Base-by-base conservation (phyloP, 352 stramenopile species). In the Phytophthora rubi region DNA sequence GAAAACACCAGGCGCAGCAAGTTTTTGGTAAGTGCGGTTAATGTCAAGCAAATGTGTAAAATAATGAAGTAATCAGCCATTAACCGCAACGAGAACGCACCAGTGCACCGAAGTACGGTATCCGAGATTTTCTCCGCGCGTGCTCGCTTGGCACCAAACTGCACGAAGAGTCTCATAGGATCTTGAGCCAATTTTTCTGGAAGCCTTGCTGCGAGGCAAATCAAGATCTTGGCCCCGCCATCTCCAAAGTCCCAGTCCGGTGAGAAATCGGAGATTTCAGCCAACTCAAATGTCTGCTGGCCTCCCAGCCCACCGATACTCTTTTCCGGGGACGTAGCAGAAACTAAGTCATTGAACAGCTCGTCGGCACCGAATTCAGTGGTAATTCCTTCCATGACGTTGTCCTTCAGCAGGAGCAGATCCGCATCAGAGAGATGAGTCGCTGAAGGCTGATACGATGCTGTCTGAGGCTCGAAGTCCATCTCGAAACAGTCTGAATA, bases 141-240 rank as follows among this genome's bases (percentile, higher is more conserved):
- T 4, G 81, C 80, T 55, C 76, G 73, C 6, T 64, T 74, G 7
- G 56, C 13, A 18, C 88, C 89, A 80, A 96, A 96, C 62, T 92
- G 83, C 15, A 96, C 86, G 65, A 89, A 91, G 2, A 96, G 62
- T 16, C 72, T 70, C 18, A 67, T 70, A 18, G 66, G 37, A 44
- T 85, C 62, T 42, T 76, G 49, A 15, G 45, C 30, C 3, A 67
- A 15, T 33, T 49, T 59, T 8, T 77, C 44, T 13, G 77, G 66
- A 21, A 93, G 65, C 13, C 78, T 81, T 23, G 82, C 62, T 33
- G 80, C 83, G 6, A 94, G 60, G 37, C 89, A 96, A 15, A 96
- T 85, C n/a, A 96, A 61, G 18, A 96, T 76, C 65, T 96, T 96
- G 18, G 89, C 86, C 18, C 89, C 89, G 18, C 89, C 89, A 13